Percentiles rank a stretch among this genome's conserved stretches.
Conservation (phyloP, 345 rosid species). For the Populus alba region DNA sequence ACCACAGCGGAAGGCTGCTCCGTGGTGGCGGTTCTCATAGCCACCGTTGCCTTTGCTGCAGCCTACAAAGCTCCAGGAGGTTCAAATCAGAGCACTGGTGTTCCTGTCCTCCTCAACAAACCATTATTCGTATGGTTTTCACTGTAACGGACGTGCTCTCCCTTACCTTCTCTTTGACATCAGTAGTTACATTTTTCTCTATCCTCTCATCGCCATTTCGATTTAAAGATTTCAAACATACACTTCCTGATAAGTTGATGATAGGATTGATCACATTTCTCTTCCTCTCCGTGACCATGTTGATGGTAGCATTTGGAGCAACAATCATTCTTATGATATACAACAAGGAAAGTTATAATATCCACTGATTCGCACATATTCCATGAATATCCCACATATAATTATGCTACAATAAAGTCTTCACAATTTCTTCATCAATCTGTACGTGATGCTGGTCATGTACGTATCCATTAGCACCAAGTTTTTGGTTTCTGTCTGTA, state of each 20-base stretch:
- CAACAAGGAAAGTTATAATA: background rate
- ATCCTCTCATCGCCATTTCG: slow-evolving; percentile 40
- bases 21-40: slow-evolving; percentile 53
- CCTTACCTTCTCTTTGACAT: slow-evolving; percentile 46
- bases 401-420: background rate
- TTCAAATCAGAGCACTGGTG: slow-evolving; percentile 17
- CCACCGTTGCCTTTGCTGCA: slow-evolving; percentile 58
- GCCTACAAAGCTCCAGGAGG: slow-evolving; percentile 54
- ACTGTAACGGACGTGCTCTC: slow-evolving; percentile 47
- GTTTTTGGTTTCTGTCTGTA: background rate
- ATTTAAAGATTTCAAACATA: slow-evolving; percentile 3
- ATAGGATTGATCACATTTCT: slow-evolving; percentile 2
- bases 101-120: slow-evolving; percentile 12
- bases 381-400: background rate
- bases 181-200: slow-evolving; percentile 51
- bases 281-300: slow-evolving; percentile 10
- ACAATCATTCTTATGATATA: slow-evolving; percentile 7
- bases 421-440: background rate
- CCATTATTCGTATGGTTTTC: slow-evolving; percentile 33
- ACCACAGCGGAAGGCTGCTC: slow-evolving; percentile 51
- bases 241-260: slow-evolving; percentile 11
- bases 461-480: background rate
- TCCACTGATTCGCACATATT: background rate
- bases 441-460: background rate
- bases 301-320: slow-evolving; percentile 9